Evolutionary conservation across 2,329 filamentous ascomycete genomes (phyloP).

Genomic region (Pseudogymnoascus sp.): DNA sequence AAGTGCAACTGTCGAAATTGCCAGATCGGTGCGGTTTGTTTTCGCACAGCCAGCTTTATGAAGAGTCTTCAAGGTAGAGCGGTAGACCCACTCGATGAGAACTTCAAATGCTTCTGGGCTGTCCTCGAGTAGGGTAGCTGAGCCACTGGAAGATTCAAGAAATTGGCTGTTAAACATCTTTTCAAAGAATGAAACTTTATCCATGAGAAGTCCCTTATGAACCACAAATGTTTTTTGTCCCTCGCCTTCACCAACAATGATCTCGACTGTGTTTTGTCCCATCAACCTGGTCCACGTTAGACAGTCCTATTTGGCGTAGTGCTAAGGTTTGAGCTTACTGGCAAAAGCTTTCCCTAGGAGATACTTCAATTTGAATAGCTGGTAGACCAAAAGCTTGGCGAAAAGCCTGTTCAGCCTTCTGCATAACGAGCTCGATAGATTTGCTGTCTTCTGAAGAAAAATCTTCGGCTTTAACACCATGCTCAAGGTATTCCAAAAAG

Average conservation of each 20-base stretch:
- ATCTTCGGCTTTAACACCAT: too few relatives aligned
- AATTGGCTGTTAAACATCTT: slow-evolving; percentile 16
- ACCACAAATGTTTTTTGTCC: not conserved
- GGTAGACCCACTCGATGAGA: slow-evolving; percentile 17
- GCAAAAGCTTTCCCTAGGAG: too few relatives aligned
- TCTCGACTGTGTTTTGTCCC: not conserved
- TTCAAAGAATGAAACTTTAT: slow-evolving; percentile 15
- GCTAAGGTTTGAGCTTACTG: too few relatives aligned
- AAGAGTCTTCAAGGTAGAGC: not conserved
- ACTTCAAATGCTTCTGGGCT: slow-evolving; percentile 12
- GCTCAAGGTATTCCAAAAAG: too few relatives aligned
- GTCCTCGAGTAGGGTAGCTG: slow-evolving; percentile 15
- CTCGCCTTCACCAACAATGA: not conserved
- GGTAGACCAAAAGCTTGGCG: too few relatives aligned
- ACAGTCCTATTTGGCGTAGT: not conserved
- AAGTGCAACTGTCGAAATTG: not conserved
- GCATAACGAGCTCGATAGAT: too few relatives aligned
- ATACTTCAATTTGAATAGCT: too few relatives aligned
- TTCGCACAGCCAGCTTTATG: not conserved
- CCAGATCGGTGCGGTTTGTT: not conserved
- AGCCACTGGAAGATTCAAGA: slow-evolving; percentile 1
- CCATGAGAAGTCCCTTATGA: slow-evolving; percentile 15
- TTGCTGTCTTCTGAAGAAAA: too few relatives aligned
- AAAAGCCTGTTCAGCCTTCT: too few relatives aligned
- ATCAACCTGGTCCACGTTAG: not conserved